Evolutionary conservation across 2,329 filamentous ascomycete species (phyloP).

Genomic region (Eutypa lata): DNA sequence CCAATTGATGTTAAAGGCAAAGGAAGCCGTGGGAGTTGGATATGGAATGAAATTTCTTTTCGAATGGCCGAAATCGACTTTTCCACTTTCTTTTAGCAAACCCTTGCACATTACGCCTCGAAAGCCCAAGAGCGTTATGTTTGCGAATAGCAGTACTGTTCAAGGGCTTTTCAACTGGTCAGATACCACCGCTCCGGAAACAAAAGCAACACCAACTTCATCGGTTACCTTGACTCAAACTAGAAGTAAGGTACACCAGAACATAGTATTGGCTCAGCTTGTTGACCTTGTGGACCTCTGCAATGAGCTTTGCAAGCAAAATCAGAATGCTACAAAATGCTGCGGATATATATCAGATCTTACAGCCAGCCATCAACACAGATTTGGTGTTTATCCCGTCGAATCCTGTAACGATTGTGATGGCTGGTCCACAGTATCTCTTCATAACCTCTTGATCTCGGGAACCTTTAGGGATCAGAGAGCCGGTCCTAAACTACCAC

Average conservation of each 20-base stretch:
- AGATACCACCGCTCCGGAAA: too few relatives aligned
- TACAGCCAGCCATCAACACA: not conserved
- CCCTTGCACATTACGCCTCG: too few relatives aligned
- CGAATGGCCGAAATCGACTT: not conserved
- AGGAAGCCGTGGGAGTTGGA: conserved; percentile 4
- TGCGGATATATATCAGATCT: not conserved
- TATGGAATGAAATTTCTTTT: conserved; percentile 11
- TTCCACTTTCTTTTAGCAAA: not conserved
- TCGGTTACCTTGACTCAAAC: too few relatives aligned
- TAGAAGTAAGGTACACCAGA: not conserved
- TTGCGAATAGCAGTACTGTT: not conserved
- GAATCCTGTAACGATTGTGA: not conserved
- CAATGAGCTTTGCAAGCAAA: not conserved
- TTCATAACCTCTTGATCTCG: conserved; percentile 1
- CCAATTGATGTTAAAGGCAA: conserved; percentile 6
- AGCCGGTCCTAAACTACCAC: conserved; percentile 1
- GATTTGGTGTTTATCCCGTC: not conserved
- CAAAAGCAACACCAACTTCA: too few relatives aligned
- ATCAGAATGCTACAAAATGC: not conserved
- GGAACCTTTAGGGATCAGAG: not conserved
- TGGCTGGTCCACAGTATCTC: not conserved
- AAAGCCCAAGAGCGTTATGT: not conserved
- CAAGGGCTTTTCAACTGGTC: too few relatives aligned
- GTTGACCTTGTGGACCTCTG: not conserved
- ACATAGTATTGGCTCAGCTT: not conserved